Conservation (phyloP, 306 rosid genomes). For the Abrus precatorius region DNA sequence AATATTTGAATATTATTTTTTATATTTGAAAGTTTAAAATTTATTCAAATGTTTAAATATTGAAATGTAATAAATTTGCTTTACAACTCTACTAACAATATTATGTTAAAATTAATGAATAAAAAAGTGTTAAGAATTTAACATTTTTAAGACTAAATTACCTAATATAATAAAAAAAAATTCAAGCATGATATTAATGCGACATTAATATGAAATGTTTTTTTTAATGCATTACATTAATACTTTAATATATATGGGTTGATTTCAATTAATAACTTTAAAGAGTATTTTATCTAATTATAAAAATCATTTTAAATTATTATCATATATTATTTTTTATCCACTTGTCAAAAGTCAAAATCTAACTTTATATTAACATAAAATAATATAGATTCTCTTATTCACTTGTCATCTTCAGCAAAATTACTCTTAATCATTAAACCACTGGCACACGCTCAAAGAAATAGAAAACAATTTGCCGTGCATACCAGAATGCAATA, state of each 20-base stretch:
- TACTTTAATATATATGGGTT: no score
- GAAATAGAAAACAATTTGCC: background rate
- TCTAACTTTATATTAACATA: background rate
- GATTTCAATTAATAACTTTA: no score
- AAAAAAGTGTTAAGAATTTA: no score
- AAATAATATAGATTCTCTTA: background rate
- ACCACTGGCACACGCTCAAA: background rate
- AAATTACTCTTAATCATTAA: background rate
- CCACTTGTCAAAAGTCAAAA: background rate
- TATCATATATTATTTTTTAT: background rate
- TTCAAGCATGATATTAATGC: background rate
- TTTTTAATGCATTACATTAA: background rate
- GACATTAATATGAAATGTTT: background rate
- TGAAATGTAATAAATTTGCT: no score
- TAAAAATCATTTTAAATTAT: background rate
- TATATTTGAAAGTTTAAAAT: no score
- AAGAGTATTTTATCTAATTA: background rate
- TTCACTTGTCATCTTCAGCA: conserved; percentile 8
- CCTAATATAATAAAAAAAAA: background rate
- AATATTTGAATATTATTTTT: no score
- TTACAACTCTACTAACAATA: no score
- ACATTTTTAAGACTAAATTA: background rate
- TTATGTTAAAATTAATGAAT: no score
- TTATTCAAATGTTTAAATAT: no score
- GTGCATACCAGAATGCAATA: conserved; percentile 1